phyloP scores from a whole-genome alignment of 169 alveolate genomes.

The Eimeria zaria region DNA sequence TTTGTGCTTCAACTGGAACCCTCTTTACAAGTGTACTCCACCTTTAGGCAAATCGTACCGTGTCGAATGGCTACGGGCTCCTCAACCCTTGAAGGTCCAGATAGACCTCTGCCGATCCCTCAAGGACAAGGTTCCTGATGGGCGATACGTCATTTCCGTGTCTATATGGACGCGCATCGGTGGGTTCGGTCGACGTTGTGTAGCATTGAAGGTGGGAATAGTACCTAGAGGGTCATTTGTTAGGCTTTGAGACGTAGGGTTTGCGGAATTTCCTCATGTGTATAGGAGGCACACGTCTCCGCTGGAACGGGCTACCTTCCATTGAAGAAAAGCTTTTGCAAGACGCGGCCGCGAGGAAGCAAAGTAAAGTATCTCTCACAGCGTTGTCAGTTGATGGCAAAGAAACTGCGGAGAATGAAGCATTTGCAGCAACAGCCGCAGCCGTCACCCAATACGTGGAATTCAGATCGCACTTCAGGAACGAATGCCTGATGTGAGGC shows the following conservation, averaged over 20 bases:
- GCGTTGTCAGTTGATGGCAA: neutral
- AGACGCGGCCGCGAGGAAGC: neutral
- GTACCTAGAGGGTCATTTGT: neutral
- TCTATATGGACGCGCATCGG: slow-evolving; percentile 86
- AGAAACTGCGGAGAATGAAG: neutral
- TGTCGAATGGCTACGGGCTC: slow-evolving; percentile 82
- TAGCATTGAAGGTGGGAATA: neutral
- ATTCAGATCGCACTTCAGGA: neutral
- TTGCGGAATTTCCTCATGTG: neutral
- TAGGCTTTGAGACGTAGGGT: neutral
- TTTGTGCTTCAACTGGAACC: neutral
- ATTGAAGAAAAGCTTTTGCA: slow-evolving; percentile 20
- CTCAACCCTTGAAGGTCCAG: slow-evolving; percentile 85
- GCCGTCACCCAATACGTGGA: slow-evolving; percentile 50
- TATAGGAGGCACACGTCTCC: slow-evolving; percentile 70
- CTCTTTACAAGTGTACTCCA: neutral
- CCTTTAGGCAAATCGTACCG: slow-evolving; percentile 75
- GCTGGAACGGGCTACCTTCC: slow-evolving; percentile 22
- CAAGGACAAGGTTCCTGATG: slow-evolving; percentile 90
- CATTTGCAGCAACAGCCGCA: slow-evolving; percentile 2
- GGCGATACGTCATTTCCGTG: slow-evolving; percentile 86
- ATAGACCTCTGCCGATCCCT: slow-evolving; percentile 88
- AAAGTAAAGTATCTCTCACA: neutral
- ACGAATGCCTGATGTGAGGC: slow-evolving; percentile 64
- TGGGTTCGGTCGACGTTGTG: neutral